A percentile compares a stretch with the other conserved stretches of the same genome.
phyloP scores from a whole-genome alignment of 2,329 filamentous ascomycete genomes.

The Claviceps sp. region DNA sequence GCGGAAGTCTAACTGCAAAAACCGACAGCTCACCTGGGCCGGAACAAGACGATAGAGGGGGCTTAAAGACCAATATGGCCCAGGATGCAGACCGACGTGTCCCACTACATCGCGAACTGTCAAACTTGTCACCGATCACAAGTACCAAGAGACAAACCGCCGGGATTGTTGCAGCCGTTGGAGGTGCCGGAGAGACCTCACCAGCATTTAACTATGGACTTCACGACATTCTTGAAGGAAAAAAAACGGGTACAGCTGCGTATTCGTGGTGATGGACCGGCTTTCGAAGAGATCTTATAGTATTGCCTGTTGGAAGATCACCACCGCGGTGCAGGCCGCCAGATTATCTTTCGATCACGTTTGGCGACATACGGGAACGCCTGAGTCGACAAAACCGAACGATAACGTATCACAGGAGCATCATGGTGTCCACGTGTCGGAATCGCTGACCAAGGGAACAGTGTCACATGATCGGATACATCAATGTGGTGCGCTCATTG shows the following conservation, averaged over 20 bases:
- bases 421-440: no score
- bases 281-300: neutral
- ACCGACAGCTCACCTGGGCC: neutral
- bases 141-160: neutral
- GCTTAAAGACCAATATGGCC: neutral
- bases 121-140: neutral
- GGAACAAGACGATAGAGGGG: neutral
- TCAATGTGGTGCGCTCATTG: no score
- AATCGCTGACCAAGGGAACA: no score
- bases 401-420: no score
- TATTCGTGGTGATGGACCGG: neutral
- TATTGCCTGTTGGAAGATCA: neutral
- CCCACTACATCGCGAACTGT: neutral
- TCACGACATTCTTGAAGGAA: neutral
- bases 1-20: neutral
- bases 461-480: no score
- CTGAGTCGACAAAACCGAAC: no score
- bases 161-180: neutral
- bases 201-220: neutral
- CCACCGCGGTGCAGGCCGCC: neutral
- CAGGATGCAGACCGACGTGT: neutral
- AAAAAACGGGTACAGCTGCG: neutral
- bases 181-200: neutral
- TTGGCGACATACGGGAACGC: neutral
- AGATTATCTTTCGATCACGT: neutral